Percentiles rank a stretch among this genome's conserved stretches.
Conservation (phyloP, 2,329 filamentous ascomycete species). For the Fusarium avenaceum region DNA sequence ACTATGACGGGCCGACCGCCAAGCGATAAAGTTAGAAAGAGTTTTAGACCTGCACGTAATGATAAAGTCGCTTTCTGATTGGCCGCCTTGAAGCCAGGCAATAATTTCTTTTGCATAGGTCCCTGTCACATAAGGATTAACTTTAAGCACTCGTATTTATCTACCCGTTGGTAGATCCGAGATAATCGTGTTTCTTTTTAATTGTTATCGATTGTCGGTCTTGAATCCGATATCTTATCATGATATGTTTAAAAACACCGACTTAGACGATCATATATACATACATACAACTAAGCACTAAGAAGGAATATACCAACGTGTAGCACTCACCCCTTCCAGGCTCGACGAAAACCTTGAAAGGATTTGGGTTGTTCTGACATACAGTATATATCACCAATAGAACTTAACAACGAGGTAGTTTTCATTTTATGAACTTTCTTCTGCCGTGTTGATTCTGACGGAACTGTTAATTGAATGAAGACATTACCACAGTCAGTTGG, state of each 20-base stretch:
- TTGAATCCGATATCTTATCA: slow-evolving; percentile 3
- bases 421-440: no score
- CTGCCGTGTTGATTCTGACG: no score
- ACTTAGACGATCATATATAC: no score
- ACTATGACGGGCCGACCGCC: slow-evolving; percentile 28
- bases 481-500: background rate
- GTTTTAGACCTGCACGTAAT: slow-evolving; percentile 37
- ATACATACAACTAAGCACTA: no score
- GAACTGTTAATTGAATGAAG: no score
- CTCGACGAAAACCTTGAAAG: no score
- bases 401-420: no score
- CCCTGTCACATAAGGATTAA: slow-evolving; percentile 19
- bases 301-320: no score
- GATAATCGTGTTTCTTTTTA: slow-evolving; percentile 3
- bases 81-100: slow-evolving; percentile 12
- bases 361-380: background rate
- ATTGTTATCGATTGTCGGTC: slow-evolving; percentile 1
- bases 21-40: slow-evolving; percentile 20
- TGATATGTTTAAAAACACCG: background rate
- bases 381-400: background rate
- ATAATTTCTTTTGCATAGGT: slow-evolving; percentile 8
- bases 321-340: no score
- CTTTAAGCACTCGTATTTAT: slow-evolving; percentile 14
- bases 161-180: slow-evolving; percentile 4
- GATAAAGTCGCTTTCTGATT: slow-evolving; percentile 22